Evolutionary conservation across 192 early-diverging fungal genomes (phyloP).

Genomic region (Ramicandelaber brevisporus): DNA sequence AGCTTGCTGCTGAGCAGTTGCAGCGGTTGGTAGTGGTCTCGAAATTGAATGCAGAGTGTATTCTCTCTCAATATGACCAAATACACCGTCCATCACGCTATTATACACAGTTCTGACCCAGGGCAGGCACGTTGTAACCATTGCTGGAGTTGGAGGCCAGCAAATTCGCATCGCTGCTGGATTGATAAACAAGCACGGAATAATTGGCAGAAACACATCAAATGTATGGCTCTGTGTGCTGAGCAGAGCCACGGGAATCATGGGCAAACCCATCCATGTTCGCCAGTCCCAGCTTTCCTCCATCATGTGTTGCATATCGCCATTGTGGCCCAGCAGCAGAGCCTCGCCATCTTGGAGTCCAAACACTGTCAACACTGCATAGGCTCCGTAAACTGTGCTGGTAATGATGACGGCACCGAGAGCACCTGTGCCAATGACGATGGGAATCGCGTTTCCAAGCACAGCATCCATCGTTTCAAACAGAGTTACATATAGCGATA

Average conservation of each 20-base stretch:
- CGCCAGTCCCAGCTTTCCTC: conserved; percentile 29
- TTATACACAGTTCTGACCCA: no score
- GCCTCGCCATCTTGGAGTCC: conserved; percentile 30
- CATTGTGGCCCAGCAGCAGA: conserved; percentile 22
- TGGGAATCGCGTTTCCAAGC: conserved; percentile 30
- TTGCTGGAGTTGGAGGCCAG: conserved; percentile 30
- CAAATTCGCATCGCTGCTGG: conserved; percentile 23
- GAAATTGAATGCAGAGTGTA: no score
- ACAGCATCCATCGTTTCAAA: conserved; percentile 21
- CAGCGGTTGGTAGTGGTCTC: no score
- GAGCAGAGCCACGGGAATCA: conserved; percentile 31
- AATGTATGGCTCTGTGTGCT: conserved; percentile 26
- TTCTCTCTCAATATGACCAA: no score
- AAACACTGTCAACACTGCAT: conserved; percentile 35
- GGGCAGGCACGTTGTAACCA: conserved; percentile 31
- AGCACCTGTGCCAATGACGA: conserved; percentile 27
- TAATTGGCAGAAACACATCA: conserved; percentile 31
- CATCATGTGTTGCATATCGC: no score
- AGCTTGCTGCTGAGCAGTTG: conserved; percentile 2
- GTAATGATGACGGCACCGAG: conserved; percentile 32
- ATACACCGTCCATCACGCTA: no score
- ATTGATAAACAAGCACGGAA: conserved; percentile 25
- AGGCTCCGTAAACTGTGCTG: conserved; percentile 39
- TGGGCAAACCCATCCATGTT: conserved; percentile 27
- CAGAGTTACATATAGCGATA: conserved; percentile 18